These are phyloP conservation scores for Ampelomyces quisqualis DNA, from an alignment of 2,329 filamentous ascomycete genomes.

Conservation along the genomic window DNA sequence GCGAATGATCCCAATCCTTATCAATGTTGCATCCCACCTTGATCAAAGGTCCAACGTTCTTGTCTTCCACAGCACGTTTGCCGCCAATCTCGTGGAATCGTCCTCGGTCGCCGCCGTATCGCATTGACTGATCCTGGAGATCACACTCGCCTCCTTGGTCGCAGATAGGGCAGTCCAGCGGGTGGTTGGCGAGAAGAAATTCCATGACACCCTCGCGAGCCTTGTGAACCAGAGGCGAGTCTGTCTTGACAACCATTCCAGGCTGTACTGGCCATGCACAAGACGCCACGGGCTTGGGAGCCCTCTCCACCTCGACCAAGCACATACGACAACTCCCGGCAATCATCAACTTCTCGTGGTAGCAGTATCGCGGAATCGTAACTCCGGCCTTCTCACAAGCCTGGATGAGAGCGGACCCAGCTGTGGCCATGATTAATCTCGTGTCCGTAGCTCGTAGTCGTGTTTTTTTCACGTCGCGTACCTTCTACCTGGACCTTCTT, in stretches of 20 bases:
- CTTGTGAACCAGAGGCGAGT: constrained; percentile 94
- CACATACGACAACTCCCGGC: constrained; percentile 99
- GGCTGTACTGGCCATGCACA: constrained; percentile 99
- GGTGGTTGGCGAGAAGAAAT: constrained; percentile 94
- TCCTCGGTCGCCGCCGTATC: constrained; percentile 92
- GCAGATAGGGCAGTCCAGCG: constrained; percentile 94
- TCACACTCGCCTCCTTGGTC: constrained; percentile 99
- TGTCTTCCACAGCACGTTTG: constrained; percentile 98
- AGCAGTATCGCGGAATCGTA: constrained; percentile 95
- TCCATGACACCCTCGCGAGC: constrained; percentile 99
- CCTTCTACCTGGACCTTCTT: constrained; percentile 98
- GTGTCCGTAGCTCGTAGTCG: constrained; percentile 15
- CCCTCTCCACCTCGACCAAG: constrained; percentile 93
- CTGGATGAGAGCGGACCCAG: constrained; percentile 95
- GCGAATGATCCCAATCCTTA: constrained; percentile 9
- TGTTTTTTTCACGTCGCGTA: constrained; percentile 47
- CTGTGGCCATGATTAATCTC: constrained; percentile 56
- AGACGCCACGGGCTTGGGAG: constrained; percentile 95
- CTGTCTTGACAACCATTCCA: constrained; percentile 98
- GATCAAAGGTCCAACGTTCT: constrained; percentile 96
- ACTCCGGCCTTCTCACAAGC: constrained; percentile 97
- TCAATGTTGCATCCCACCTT: constrained; percentile 56
- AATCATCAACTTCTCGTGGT: constrained; percentile 99
- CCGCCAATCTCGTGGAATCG: constrained; percentile 94
- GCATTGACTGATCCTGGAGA: constrained; percentile 98